Base-by-base conservation (phyloP, 139 green algal species). In the Tetradesmus lagerheimii region DNA sequence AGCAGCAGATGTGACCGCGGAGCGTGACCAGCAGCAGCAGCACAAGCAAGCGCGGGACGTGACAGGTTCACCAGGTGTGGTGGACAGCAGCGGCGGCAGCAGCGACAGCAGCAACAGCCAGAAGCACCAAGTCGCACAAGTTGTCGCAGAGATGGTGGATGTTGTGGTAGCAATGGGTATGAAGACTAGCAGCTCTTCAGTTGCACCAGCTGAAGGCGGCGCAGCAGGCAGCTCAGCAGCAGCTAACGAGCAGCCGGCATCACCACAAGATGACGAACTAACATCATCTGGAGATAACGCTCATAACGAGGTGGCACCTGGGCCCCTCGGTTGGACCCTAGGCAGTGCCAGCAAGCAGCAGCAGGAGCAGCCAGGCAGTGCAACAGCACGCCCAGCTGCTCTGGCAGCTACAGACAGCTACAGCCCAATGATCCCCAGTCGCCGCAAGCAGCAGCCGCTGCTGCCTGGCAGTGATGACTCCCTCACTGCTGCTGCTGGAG, bases 61-160 rank as follows among this genome's bases (percentile, higher is more conserved):
- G 8, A 50, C 50, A 6, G 79, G 23, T 37, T 85, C 79, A 85
- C 79, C 79, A 16, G 79, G 79, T 41, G 41, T 67, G 29, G 53
- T 85, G n/a, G 79, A 85, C 41, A 85, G 79, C 79, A 85, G 79
- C 27, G 79, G 79, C 25, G 79, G 79, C 79, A 85, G 79, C 31
- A 50, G 35, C 41, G 35, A 27, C 41, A 85, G 41, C 31, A 50
- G 37, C 27, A 9, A 67, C 9, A n/a, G 41, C 41, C n/a, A 85
- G 25, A 85, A 85, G 41, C 79, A 85, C 9, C 79, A 85, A 38
- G 79, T 85, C 4, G 79, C 79, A 66, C 27, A 47, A 37, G 79
- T 85, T 25, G 79, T 85, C 0, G 79, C 79, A 11, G 41, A 85
- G 4, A 37, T 85, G 39, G 79, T 85, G 25, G 27, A 85, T 12